Percentiles rank a stretch among this genome's conserved stretches.
These are phyloP conservation scores for Pichia sp. DNA, from an alignment of 1,139 yeast species.

Conservation along the genomic window DNA sequence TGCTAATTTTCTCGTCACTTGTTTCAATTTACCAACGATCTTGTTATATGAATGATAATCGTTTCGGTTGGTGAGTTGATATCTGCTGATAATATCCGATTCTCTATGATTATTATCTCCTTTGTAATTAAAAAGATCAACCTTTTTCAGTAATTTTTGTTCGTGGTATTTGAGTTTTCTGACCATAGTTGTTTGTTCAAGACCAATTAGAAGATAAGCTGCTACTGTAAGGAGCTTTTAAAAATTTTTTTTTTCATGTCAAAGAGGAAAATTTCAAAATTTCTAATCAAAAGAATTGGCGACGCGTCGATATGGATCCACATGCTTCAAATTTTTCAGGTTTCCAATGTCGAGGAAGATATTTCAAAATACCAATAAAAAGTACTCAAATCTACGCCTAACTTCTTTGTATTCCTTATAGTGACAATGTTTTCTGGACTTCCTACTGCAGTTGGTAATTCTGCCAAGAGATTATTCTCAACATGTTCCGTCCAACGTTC, in stretches of 20 bases:
- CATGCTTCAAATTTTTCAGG: too few species aligned
- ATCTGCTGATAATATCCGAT: slow-evolving; percentile 89
- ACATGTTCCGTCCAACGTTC: slow-evolving; percentile 28
- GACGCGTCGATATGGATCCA: too few species aligned
- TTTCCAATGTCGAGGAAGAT: too few species aligned
- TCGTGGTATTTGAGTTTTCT: slow-evolving; percentile 92
- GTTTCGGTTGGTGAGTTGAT: slow-evolving; percentile 88
- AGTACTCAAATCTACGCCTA: too few species aligned
- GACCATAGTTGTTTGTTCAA: slow-evolving; percentile 45
- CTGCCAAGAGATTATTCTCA: slow-evolving; percentile 26
- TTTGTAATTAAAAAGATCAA: slow-evolving; percentile 96
- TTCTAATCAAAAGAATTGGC: too few species aligned
- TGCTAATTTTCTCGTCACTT: slow-evolving; percentile 78
- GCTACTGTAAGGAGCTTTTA: too few species aligned
- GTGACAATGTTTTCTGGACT: neutral
- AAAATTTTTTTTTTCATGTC: too few species aligned
- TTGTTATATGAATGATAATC: slow-evolving; percentile 92
- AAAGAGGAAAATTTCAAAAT: too few species aligned
- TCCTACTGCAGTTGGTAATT: neutral
- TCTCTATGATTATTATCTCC: slow-evolving; percentile 94
- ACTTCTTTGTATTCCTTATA: too few species aligned
- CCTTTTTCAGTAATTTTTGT: slow-evolving; percentile 88
- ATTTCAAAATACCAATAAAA: too few species aligned
- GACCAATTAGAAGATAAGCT: too few species aligned
- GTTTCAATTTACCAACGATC: slow-evolving; percentile 84